phyloP scores from a whole-genome alignment of 2,329 filamentous ascomycete species.

The Phaeophleospora eucalypticola region DNA sequence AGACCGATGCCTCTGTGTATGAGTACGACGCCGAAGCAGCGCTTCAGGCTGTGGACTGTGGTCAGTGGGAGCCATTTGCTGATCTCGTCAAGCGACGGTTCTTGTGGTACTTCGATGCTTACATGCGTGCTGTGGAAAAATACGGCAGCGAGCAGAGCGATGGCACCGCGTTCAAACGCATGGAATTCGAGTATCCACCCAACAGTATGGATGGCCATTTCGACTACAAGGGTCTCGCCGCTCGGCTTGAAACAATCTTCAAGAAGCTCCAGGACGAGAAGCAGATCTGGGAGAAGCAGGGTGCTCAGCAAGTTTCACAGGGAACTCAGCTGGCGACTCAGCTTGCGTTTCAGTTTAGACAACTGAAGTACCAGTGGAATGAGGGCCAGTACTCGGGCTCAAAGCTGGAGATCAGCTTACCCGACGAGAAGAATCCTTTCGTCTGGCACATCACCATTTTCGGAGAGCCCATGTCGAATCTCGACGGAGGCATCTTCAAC shows the following conservation, averaged over 20 bases:
- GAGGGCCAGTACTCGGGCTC: conserved; percentile 55
- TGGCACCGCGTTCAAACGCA: conserved; percentile 63
- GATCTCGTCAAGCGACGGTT: conserved; percentile 89
- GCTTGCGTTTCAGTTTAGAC: conserved; percentile 77
- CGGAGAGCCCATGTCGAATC: conserved; percentile 84
- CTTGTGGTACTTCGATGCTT: conserved; percentile 92
- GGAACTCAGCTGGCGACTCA: conserved; percentile 76
- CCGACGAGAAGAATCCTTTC: conserved; percentile 74
- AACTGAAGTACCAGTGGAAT: conserved; percentile 72
- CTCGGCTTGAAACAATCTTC: conserved; percentile 65
- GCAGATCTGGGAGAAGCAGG: conserved; percentile 65
- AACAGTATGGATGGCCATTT: conserved; percentile 88
- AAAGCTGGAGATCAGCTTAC: conserved; percentile 71
- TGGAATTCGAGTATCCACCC: conserved; percentile 76
- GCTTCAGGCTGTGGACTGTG: conserved; percentile 25
- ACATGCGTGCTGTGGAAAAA: conserved; percentile 65
- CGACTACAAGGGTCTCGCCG: conserved; percentile 70
- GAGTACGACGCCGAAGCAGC: conserved; percentile 41
- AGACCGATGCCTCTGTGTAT: conserved; percentile 23
- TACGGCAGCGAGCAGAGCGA: conserved; percentile 57
- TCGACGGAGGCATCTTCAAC: conserved; percentile 85
- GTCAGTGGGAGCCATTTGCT: conserved; percentile 78
- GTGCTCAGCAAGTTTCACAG: conserved; percentile 57
- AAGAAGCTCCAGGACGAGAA: conserved; percentile 68
- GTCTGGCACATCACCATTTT: conserved; percentile 87